Evolutionary conservation across 2,329 filamentous ascomycete genomes (phyloP).

Genomic region (Ascosphaera acerosa): DNA sequence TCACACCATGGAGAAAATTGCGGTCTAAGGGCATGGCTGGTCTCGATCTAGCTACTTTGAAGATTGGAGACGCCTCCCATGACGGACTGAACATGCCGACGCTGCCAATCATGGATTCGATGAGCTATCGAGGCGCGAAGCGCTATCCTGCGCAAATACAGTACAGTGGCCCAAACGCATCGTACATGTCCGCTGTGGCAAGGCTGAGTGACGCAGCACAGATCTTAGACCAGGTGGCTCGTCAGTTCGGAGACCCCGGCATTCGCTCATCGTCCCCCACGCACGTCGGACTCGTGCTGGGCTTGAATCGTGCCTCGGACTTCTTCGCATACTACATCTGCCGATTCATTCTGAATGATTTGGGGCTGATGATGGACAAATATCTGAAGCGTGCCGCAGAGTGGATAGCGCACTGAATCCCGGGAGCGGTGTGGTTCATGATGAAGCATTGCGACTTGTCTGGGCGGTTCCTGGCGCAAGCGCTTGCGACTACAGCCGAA

Average conservation of each 20-base stretch:
- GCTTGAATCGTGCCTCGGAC: constrained; percentile 77
- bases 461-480: too few species aligned
- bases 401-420: constrained; percentile 30
- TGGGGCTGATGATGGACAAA: constrained; percentile 72
- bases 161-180: constrained; percentile 61
- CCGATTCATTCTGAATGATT: constrained; percentile 72
- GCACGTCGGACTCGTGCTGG: constrained; percentile 82
- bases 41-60: too few species aligned
- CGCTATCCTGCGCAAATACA: constrained; percentile 41
- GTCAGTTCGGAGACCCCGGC: constrained; percentile 86
- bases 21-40: constrained; percentile 76
- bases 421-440: too few species aligned
- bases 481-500: too few species aligned
- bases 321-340: constrained; percentile 97
- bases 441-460: constrained; percentile 4
- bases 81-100: constrained; percentile 43
- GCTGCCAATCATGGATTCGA: constrained; percentile 44
- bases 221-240: constrained; percentile 78
- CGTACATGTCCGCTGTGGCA: constrained; percentile 79
- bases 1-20: constrained; percentile 74
- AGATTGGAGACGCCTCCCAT: constrained; percentile 20
- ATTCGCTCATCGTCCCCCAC: constrained; percentile 79
- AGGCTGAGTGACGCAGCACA: constrained; percentile 83
- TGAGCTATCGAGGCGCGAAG: constrained; percentile 41
- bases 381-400: constrained; percentile 91